Evolutionary conservation across 345 rosid genomes (phyloP), one percentile per base, ranked within the genome.

Genomic region (Cardiospermum halicacabum): DNA sequence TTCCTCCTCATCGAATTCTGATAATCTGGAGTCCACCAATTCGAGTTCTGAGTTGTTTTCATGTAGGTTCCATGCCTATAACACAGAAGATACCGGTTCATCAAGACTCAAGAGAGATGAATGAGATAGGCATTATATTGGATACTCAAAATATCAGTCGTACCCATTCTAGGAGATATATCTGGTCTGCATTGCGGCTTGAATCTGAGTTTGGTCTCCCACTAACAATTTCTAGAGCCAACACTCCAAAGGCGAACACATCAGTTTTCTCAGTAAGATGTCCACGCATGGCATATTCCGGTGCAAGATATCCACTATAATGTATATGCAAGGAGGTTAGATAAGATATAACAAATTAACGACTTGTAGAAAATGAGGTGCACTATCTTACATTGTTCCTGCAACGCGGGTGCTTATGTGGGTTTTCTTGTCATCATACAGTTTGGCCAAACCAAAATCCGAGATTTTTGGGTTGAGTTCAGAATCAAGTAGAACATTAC

Each of bases 401-500:
- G 84, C 87, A 7, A 82, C 83, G 32, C 78, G 74, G 27, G 82
- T 82, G 81, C 89, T 85, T 30, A 82, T 78, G 53, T 80, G 85
- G 31, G 85, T 80, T 71, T 80, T 72, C 39, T 74, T 76, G 49
- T 82, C 87, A 69, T 82, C 79, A 7, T 78, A 85, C 34, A 80
- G 87, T 56, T 82, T 85, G 21, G 83, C 85, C 70, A 84, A 58
- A 32, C 85, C 89, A 53, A 80, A 84, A 74, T 84, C 85, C 31
- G 85, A 82, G n/a, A 80, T 82, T 69, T 84, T 84, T 16, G 89
- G 86, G n/a, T 58, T 39, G 31, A 84, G 82, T 25, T 75, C 69
- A 51, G 71, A 69, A 60, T 76, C 85, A 47, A 85, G 83, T 39
- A 85, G 68, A 55, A 78, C 76, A 45, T 82, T 78, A 39, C 77